phyloP scores from a whole-genome alignment of 768 basidiomycete genomes.

The Lactarius hengduanensis region DNA sequence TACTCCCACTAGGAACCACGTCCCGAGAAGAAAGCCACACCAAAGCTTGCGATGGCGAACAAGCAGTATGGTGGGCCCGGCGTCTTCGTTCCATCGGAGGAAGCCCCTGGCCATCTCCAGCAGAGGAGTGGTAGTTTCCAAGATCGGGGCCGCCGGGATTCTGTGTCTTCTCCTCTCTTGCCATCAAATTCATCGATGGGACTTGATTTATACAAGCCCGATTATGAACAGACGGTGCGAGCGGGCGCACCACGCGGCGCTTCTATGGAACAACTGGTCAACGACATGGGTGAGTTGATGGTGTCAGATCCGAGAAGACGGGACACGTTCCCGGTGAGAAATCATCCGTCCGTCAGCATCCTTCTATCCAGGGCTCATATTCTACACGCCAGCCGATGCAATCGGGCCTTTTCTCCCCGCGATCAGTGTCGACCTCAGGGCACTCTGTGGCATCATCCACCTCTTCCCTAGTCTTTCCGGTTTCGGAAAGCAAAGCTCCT shows the following conservation, averaged over 20 bases:
- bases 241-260: conserved; percentile 32
- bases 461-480: conserved; percentile 36
- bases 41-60: conserved; percentile 49
- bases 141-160: conserved; percentile 47
- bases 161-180: conserved; percentile 59
- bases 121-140: conserved; percentile 38
- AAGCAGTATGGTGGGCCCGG: conserved; percentile 80
- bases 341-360: background rate
- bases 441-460: conserved; percentile 25
- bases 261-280: conserved; percentile 54
- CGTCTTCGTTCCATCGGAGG: conserved; percentile 55
- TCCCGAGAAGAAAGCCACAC: conserved; percentile 63
- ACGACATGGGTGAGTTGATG: conserved; percentile 66
- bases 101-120: conserved; percentile 24
- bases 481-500: conserved; percentile 38
- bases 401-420: conserved; percentile 7
- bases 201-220: conserved; percentile 69
- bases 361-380: background rate
- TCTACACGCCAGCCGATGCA: conserved; percentile 9
- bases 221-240: conserved; percentile 58
- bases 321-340: conserved; percentile 56
- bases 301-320: conserved; percentile 49
- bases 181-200: conserved; percentile 60
- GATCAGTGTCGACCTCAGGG: conserved; percentile 25
- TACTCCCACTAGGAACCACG: conserved; percentile 59